Base-by-base conservation (phyloP, 495 filamentous ascomycete genomes). In the Pyrenopolyporus hunteri region DNA sequence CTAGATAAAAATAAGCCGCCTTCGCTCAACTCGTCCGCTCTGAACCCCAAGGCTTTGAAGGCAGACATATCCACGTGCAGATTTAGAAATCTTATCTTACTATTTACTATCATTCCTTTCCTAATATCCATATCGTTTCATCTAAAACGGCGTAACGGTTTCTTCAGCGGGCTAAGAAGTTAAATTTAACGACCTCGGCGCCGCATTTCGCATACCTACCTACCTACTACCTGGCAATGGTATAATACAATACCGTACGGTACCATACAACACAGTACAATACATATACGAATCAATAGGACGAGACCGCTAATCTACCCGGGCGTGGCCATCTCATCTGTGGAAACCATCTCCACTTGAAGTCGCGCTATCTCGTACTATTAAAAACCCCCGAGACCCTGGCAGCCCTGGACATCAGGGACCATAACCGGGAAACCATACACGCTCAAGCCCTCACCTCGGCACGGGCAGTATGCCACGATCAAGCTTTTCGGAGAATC, bases 401-500 rank as follows among this genome's bases (percentile, higher is more conserved):
- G 46, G 46, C 42, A 40, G 53, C 40, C 46, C 63, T 46, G 46
- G 29, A 36, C 25, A 51, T 49, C 32, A 51, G 31, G 56, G 50
- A 59, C 35, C 37, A 45, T 32, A 29, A 36, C 48, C 31, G 40
- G 55, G 49, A 59, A 65, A 31, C 56, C 46, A 42, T 52, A 55
- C 62, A 36, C 45, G 44, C 62, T 50, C 37, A 20, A 59, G 55
- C 49, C 20, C 20, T 59, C 49, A 25, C 22, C n/a, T 54, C 44
- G 56, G 33, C 31, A 53, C 55, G 44, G 42, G 49, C 46, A 60
- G 5, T 23, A 80, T 79, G 76, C 73, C 70, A 55, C 75, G 75
- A 46, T 75, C 72, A 32, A 81, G 77, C 47, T 76, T 81, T 64
- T 73, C 76, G 19, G 90, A 93, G 55, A 89, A 86, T 55, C 93